Percentiles rank a stretch among this genome's conserved stretches.
These are phyloP conservation scores for Straminergon stramineum DNA, from an alignment of 225 moss, liverwort and hornwort genomes.

Conservation along the genomic window DNA sequence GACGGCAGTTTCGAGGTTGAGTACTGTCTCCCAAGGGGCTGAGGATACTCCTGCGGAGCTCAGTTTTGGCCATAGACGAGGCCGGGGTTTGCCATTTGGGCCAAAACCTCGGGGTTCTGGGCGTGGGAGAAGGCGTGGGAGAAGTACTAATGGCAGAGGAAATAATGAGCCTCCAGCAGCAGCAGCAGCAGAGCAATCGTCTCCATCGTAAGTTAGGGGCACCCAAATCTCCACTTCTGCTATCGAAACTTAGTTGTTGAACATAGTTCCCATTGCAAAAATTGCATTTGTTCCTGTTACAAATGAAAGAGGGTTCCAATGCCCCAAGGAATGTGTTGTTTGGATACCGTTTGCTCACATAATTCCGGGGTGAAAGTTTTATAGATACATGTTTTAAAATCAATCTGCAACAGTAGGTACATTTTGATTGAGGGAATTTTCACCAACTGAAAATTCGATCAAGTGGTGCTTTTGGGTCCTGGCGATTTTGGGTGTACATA, in stretches of 20 bases:
- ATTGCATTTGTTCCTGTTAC: not conserved
- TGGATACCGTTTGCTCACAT: not conserved
- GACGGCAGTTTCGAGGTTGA: slow-evolving; percentile 48
- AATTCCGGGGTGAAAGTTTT: not conserved
- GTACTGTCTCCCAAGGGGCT: slow-evolving; percentile 20
- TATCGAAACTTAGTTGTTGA: not conserved
- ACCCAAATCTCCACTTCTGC: not conserved
- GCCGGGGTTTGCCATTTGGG: slow-evolving; percentile 29
- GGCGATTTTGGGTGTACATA: not conserved
- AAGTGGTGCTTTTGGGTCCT: not conserved
- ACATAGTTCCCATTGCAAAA: not conserved
- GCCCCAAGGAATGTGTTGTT: not conserved
- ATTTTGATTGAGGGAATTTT: not conserved
- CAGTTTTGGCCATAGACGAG: slow-evolving; percentile 60
- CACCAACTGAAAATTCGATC: not conserved
- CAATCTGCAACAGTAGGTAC: not conserved
- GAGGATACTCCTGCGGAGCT: slow-evolving; percentile 9
- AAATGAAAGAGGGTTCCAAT: not conserved
- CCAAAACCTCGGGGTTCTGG: slow-evolving; percentile 11
- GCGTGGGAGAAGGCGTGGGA: slow-evolving; percentile 23
- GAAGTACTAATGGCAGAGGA: slow-evolving; percentile 1
- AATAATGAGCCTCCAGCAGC: not conserved
- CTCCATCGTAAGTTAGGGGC: not conserved
- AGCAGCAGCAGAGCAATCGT: not conserved
- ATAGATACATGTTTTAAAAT: not conserved